These are phyloP conservation scores for Neopestalotiopsis sp. DNA, from an alignment of 2,329 filamentous ascomycete species.

Conservation along the genomic window DNA sequence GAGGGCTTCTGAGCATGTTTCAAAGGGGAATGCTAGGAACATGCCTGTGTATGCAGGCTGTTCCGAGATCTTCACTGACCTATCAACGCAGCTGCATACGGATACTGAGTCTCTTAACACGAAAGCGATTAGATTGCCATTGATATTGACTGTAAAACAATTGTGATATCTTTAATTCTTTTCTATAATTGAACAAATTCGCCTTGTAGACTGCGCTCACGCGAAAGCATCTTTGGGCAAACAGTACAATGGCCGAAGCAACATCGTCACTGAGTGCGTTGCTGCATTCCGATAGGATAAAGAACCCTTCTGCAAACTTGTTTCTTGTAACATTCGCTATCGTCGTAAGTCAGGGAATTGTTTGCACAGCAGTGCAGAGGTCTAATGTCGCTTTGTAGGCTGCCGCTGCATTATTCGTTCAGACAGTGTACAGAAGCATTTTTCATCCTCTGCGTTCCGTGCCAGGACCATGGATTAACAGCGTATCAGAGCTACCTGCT, in stretches of 20 bases:
- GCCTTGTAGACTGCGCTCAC: too few species aligned
- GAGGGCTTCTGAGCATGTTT: constrained; percentile 15
- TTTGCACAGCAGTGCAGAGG: not conserved
- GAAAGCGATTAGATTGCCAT: too few species aligned
- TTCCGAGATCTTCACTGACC: too few species aligned
- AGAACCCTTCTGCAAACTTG: not conserved
- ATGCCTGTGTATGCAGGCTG: too few species aligned
- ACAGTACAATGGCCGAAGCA: too few species aligned
- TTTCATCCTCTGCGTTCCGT: constrained; percentile 30
- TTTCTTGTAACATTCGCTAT: not conserved
- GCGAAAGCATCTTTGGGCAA: too few species aligned
- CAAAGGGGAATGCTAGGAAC: not conserved
- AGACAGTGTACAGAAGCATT: constrained; percentile 20
- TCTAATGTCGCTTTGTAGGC: not conserved
- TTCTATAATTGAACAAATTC: too few species aligned
- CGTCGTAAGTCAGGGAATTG: not conserved
- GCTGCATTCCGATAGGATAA: not conserved
- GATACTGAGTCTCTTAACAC: too few species aligned
- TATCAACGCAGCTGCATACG: too few species aligned
- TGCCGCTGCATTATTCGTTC: constrained; percentile 2
- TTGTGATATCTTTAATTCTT: too few species aligned
- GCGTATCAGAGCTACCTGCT: constrained; percentile 29
- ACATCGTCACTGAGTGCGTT: too few species aligned
- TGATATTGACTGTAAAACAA: too few species aligned
- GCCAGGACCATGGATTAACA: constrained; percentile 32